Percentiles rank a stretch among this genome's conserved stretches.
Evolutionary conservation across 257 asterid genomes (phyloP).

Genomic region (Eucommia ulmoides): DNA sequence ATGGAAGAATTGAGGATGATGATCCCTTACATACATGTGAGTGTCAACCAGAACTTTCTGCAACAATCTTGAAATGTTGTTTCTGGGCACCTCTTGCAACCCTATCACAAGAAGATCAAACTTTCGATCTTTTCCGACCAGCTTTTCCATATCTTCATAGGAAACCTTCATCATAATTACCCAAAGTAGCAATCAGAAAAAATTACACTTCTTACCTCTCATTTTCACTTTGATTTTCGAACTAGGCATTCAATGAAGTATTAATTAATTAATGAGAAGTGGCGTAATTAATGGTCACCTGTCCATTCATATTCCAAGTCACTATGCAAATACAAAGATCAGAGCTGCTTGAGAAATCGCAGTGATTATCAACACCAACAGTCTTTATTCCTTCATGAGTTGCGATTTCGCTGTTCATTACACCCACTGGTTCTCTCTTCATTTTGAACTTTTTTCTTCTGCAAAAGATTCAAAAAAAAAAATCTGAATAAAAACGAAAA

Average conservation of each 20-base stretch:
- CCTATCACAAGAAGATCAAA: slow-evolving; percentile 55
- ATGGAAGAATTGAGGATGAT: background rate
- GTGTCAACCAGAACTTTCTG: slow-evolving; percentile 31
- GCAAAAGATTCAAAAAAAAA: no score
- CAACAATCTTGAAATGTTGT: slow-evolving; percentile 27
- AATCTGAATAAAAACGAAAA: no score
- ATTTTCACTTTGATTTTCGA: no score
- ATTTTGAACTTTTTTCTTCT: no score
- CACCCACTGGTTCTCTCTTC: no score
- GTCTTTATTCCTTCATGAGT: slow-evolving; percentile 54
- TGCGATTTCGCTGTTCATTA: slow-evolving; percentile 18
- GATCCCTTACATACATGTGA: slow-evolving; percentile 25
- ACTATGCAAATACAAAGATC: slow-evolving; percentile 48
- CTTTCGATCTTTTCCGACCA: slow-evolving; percentile 37
- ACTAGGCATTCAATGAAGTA: background rate
- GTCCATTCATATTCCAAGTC: slow-evolving; percentile 73
- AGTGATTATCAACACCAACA: slow-evolving; percentile 20
- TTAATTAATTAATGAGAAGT: background rate
- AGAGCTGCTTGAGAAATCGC: slow-evolving; percentile 35
- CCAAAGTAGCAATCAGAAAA: background rate
- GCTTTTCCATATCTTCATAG: slow-evolving; percentile 34
- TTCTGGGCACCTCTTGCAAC: slow-evolving; percentile 54
- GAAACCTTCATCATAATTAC: slow-evolving; percentile 23
- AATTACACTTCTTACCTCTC: no score
- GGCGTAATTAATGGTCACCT: slow-evolving; percentile 18